phyloP scores from a whole-genome alignment of 139 green algal genomes.

The Pleodorina starrii region DNA sequence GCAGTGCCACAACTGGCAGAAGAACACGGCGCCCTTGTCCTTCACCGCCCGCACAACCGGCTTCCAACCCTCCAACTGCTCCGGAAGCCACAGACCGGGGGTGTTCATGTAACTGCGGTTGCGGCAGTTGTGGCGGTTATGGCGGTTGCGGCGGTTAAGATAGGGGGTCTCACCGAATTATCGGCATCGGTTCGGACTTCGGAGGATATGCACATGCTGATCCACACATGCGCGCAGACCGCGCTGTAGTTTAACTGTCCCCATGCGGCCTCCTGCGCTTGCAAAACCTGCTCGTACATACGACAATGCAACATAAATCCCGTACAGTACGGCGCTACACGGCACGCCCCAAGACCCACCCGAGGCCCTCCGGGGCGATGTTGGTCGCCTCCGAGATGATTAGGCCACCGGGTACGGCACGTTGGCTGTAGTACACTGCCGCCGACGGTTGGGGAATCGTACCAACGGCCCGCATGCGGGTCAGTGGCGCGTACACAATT shows the following conservation, averaged over 20 bases:
- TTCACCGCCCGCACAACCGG: constrained; percentile 82
- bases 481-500: constrained; percentile 85
- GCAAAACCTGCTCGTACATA: no score
- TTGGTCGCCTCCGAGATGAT: constrained; percentile 79
- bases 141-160: no score
- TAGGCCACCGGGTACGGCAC: constrained; percentile 70
- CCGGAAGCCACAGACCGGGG: constrained; percentile 80
- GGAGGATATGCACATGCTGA: no score
- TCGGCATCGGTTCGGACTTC: no score
- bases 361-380: constrained; percentile 65
- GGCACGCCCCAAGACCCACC: no score
- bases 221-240: no score
- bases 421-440: constrained; percentile 67
- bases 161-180: no score
- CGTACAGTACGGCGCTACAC: no score
- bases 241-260: no score
- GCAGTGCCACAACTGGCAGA: constrained; percentile 87
- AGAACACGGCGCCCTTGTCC: constrained; percentile 82
- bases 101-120: constrained; percentile 50
- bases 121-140: no score
- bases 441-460: constrained; percentile 59
- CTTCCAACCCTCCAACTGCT: constrained; percentile 92
- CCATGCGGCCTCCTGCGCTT: no score
- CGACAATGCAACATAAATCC: no score
- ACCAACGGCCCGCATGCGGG: constrained; percentile 72